phyloP scores from a whole-genome alignment of 1,284 basidiomycete species.

The Apiotrichum mycotoxinovorans region DNA sequence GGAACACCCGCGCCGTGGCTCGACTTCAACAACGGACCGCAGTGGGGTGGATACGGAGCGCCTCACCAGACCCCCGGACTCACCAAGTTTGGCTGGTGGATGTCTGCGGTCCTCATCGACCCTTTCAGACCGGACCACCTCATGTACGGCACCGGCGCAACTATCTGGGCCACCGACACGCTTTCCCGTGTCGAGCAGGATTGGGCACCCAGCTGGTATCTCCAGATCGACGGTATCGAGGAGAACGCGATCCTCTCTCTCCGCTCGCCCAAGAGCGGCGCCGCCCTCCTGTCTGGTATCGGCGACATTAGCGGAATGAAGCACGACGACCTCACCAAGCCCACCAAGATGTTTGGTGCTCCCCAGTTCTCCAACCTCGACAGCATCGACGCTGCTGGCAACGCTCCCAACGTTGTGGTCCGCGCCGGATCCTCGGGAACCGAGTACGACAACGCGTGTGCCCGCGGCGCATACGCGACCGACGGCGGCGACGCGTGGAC shows the following conservation, averaged over 20 bases:
- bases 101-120: not conserved
- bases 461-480: not conserved
- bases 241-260: not conserved
- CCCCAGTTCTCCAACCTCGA: not conserved
- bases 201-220: not conserved
- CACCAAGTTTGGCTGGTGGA: constrained; percentile 2
- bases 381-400: not conserved
- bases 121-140: not conserved
- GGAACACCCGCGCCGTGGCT: not conserved
- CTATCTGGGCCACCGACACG: constrained; percentile 1
- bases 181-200: not conserved
- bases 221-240: not conserved
- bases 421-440: not conserved
- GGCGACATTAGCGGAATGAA: not conserved
- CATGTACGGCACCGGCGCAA: constrained; percentile 1
- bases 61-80: not conserved
- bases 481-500: constrained; percentile 1
- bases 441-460: not conserved
- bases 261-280: not conserved
- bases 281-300: not conserved
- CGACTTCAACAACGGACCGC: constrained; percentile 1
- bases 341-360: not conserved
- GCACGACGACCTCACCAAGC: constrained; percentile 1
- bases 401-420: not conserved
- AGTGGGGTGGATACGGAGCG: constrained; percentile 1